These are phyloP conservation scores for Solanum rostratum DNA, from an alignment of 257 asterid genomes.

Conservation along the genomic window DNA sequence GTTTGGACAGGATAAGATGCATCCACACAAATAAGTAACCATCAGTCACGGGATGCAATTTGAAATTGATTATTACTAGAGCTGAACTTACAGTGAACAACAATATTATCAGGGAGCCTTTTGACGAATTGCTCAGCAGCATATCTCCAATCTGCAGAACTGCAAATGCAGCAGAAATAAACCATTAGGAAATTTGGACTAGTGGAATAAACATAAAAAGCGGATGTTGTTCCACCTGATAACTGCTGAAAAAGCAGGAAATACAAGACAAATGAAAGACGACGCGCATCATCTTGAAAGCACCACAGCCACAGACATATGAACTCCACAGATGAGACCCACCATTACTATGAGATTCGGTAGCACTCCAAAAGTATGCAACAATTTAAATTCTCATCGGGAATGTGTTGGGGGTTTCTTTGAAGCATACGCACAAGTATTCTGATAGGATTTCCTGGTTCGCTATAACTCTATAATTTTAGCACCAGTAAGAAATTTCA, in stretches of 20 bases:
- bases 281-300: neutral
- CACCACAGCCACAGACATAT: neutral
- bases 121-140: slow-evolving; percentile 78
- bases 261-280: neutral
- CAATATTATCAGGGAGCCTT: slow-evolving; percentile 71
- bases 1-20: neutral
- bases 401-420: neutral
- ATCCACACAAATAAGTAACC: neutral
- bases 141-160: slow-evolving; percentile 92
- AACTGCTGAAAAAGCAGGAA: neutral
- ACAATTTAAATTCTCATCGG: neutral
- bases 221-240: neutral
- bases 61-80: neutral
- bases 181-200: neutral
- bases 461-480: neutral
- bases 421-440: neutral
- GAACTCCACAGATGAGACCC: neutral
- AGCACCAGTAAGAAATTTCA: neutral
- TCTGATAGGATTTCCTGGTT: neutral
- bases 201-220: neutral
- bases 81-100: slow-evolving; percentile 66
- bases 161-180: slow-evolving; percentile 17
- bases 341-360: neutral
- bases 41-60: neutral
- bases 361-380: neutral